Evolutionary conservation across 129 eudicot genomes (phyloP), one percentile per base, ranked within the genome.

Genomic region (Tanacetum coccineum): DNA sequence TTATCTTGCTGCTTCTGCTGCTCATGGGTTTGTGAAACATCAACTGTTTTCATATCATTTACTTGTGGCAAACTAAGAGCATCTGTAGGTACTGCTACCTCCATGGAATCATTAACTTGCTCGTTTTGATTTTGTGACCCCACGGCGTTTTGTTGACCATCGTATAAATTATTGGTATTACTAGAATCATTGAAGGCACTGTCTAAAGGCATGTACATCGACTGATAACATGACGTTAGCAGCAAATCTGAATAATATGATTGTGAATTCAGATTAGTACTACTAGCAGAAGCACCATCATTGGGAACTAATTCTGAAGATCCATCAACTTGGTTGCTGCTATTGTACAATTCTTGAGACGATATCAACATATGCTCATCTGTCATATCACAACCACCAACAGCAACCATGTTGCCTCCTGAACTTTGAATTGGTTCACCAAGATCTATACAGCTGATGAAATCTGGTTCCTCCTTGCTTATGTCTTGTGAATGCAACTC

Each of bases 401-500:
- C 83, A 50, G 65, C 40, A 40, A 60, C 69, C 77, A 74, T 53
- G 80, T 73, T 70, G 1, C 40, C 40, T 20, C 14, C 71, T 58
- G 74, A 77, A 66, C 51, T 68, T 32, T 75, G 81, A 9, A 56
- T 58, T 13, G 75, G 74, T 18, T 73, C 62, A 65, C 39, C 61
- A 46, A 80, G 79, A 70, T 56, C 66, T 44, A 78, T 69, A 86
- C 76, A 73, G 54, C 80, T 72, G 53, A 81, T 64, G 39, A 78
- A 68, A 48, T 77, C 85, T 18, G 80, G 73, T 15, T 84, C 84
- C 53, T 83, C 84, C 53, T 83, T 82, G 46, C 64, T 85, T 65
- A 83, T 68, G 66, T 87, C 90, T 66, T 74, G n/a, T 57, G 79
- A 68, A 57, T 81, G 81, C 57, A 90, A 66, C 13, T 81, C 84